Conservation (phyloP, 2,329 filamentous ascomycete species). For the Fusarium napiforme region DNA sequence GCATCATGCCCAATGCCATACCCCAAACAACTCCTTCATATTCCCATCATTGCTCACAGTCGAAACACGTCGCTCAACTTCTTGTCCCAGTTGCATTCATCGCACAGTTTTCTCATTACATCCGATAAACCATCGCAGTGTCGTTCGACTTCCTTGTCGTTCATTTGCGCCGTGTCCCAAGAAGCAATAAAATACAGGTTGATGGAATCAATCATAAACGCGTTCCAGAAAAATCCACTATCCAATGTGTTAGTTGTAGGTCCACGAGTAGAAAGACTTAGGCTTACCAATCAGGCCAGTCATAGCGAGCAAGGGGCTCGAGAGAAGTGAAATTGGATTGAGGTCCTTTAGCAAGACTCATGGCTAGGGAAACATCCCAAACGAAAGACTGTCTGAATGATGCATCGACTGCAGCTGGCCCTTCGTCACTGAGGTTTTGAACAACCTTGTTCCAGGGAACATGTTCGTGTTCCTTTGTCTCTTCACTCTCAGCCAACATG, state of each 20-base stretch:
- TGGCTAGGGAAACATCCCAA: slow-evolving; percentile 52
- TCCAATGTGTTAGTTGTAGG: slow-evolving; percentile 1
- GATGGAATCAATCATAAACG: slow-evolving; percentile 49
- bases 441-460: slow-evolving; percentile 51
- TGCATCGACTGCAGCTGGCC: slow-evolving; percentile 45
- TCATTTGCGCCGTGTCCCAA: slow-evolving; percentile 56
- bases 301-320: slow-evolving; percentile 48
- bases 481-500: slow-evolving; percentile 42
- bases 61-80: slow-evolving; percentile 43
- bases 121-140: slow-evolving; percentile 47
- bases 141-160: slow-evolving; percentile 45
- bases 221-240: slow-evolving; percentile 54
- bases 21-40: slow-evolving; percentile 28
- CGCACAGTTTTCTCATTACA: slow-evolving; percentile 46
- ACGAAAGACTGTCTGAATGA: slow-evolving; percentile 53
- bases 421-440: slow-evolving; percentile 49
- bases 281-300: slow-evolving; percentile 54
- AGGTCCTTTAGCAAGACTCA: slow-evolving; percentile 30
- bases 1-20: slow-evolving; percentile 40
- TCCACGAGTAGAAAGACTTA: no score
- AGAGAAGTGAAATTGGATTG: slow-evolving; percentile 39
- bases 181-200: slow-evolving; percentile 52
- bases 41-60: slow-evolving; percentile 6
- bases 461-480: slow-evolving; percentile 45
- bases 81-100: slow-evolving; percentile 45